Evolutionary conservation across 1,284 basidiomycete species (phyloP).

Genomic region (Grifola frondosa): DNA sequence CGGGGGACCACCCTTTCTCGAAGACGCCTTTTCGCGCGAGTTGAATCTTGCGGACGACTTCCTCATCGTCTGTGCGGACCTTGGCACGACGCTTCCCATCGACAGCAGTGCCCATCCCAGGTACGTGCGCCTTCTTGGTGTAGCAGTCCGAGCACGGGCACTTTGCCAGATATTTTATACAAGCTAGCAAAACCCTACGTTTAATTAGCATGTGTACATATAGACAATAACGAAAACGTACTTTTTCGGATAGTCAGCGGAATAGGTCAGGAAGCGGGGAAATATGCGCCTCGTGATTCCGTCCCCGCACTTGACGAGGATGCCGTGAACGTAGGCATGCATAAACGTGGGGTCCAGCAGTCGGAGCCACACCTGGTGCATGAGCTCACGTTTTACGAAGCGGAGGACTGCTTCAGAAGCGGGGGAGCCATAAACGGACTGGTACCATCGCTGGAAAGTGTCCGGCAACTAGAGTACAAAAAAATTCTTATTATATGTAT

Average conservation of each 20-base stretch:
- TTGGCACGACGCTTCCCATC: constrained; percentile 5
- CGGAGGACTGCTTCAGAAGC: constrained; percentile 16
- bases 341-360: constrained; percentile 28
- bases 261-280: constrained; percentile 20
- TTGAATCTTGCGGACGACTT: neutral
- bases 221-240: constrained; percentile 4
- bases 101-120: neutral
- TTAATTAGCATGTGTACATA: neutral
- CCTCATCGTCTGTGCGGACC: constrained; percentile 4
- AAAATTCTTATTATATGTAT: too few relatives aligned
- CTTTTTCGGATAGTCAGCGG: constrained; percentile 35
- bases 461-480: neutral
- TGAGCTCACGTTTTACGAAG: constrained; percentile 25
- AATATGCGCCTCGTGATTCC: constrained; percentile 15
- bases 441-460: neutral
- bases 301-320: constrained; percentile 24
- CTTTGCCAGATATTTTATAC: constrained; percentile 10
- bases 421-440: neutral
- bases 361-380: constrained; percentile 24
- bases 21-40: constrained; percentile 15
- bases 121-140: constrained; percentile 1
- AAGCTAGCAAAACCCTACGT: constrained; percentile 11
- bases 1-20: constrained; percentile 8
- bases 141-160: constrained; percentile 16
- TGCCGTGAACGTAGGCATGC: constrained; percentile 25